These are phyloP conservation scores for Aristolochia fimbriata DNA, from an alignment of 164 flowering plant species.

Conservation along the genomic window DNA sequence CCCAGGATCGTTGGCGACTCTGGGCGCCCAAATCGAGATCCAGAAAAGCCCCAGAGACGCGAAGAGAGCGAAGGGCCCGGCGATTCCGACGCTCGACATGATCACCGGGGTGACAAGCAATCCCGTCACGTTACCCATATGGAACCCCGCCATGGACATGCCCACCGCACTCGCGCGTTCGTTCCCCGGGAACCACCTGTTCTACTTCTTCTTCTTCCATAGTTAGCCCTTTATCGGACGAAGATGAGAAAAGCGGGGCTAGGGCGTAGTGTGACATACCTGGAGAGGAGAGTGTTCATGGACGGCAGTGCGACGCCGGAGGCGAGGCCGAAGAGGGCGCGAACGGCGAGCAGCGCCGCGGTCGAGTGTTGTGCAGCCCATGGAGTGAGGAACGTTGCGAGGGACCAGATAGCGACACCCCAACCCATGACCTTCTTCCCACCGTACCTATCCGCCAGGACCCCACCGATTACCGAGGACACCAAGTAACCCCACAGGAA, in stretches of 20 bases:
- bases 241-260: neutral
- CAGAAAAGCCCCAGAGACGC: conserved; percentile 74
- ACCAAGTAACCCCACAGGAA: conserved; percentile 95
- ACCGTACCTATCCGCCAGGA: conserved; percentile 76
- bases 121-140: conserved; percentile 78
- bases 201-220: neutral
- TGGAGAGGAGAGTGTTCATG: conserved; percentile 73
- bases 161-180: conserved; percentile 95
- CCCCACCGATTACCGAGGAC: conserved; percentile 83
- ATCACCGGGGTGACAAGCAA: conserved; percentile 60
- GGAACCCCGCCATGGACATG: conserved; percentile 91
- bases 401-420: conserved; percentile 90
- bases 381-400: conserved; percentile 83
- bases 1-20: conserved; percentile 54
- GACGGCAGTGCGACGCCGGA: conserved; percentile 91
- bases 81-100: conserved; percentile 52
- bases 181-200: conserved; percentile 79
- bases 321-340: conserved; percentile 86
- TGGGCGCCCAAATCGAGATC: conserved; percentile 46
- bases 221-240: neutral
- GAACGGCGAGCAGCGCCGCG: conserved; percentile 51
- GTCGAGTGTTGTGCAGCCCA: conserved; percentile 88
- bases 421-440: conserved; percentile 77
- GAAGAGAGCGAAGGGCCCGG: conserved; percentile 75
- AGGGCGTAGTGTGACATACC: conserved; percentile 25